phyloP scores from a whole-genome alignment of 495 filamentous ascomycete genomes.

The Penicillium argentinense region DNA sequence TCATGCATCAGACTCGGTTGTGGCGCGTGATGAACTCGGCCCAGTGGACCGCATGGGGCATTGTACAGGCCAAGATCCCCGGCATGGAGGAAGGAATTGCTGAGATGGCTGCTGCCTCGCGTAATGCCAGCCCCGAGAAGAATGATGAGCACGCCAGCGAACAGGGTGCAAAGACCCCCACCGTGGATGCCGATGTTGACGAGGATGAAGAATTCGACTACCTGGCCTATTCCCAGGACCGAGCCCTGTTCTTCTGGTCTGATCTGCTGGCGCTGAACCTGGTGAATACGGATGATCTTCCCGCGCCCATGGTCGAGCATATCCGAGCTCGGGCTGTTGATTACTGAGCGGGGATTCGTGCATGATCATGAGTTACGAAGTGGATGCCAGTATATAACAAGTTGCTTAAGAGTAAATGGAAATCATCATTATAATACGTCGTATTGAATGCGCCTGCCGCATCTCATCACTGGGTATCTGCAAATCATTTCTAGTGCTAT shows the following conservation, averaged over 20 bases:
- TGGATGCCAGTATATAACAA: slow-evolving; percentile 26
- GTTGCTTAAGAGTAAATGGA: slow-evolving; percentile 3
- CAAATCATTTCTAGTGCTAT: slow-evolving; percentile 1
- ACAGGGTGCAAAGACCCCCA: slow-evolving; percentile 9
- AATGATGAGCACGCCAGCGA: slow-evolving; percentile 11
- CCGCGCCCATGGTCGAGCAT: slow-evolving; percentile 53
- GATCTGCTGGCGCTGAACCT: slow-evolving; percentile 76
- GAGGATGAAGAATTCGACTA: slow-evolving; percentile 84
- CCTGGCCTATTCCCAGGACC: slow-evolving; percentile 83
- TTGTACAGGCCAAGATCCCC: slow-evolving; percentile 86
- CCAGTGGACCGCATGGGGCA: slow-evolving; percentile 94
- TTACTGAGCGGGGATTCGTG: slow-evolving; percentile 38
- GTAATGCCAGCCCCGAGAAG: slow-evolving; percentile 6
- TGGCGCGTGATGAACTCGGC: slow-evolving; percentile 88
- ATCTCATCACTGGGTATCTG: slow-evolving; percentile 3
- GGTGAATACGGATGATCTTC: slow-evolving; percentile 70
- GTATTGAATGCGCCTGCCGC: background rate
- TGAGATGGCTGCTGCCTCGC: slow-evolving; percentile 13
- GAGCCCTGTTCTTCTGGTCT: slow-evolving; percentile 90
- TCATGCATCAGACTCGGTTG: slow-evolving; percentile 73
- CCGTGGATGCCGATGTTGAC: slow-evolving; percentile 24
- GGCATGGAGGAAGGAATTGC: slow-evolving; percentile 51
- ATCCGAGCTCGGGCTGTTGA: slow-evolving; percentile 58
- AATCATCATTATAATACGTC: slow-evolving; percentile 2
- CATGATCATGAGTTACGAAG: slow-evolving; percentile 24